Evolutionary conservation across 1,284 basidiomycete species (phyloP).

Genomic region (Retiboletus fuscus): DNA sequence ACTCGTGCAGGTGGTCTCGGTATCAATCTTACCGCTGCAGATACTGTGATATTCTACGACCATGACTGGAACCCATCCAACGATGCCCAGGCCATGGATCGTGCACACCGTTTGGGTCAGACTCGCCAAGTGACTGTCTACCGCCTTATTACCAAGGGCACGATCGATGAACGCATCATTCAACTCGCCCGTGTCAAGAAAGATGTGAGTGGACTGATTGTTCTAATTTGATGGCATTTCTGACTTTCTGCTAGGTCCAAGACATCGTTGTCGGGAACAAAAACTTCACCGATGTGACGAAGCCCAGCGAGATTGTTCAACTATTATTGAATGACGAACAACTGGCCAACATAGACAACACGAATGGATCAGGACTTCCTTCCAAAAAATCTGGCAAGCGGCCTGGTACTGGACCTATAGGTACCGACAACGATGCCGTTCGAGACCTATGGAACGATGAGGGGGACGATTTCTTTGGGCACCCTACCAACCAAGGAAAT

Average conservation of each 20-base stretch:
- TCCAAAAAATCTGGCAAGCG: slow-evolving; percentile 56
- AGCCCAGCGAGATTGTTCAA: slow-evolving; percentile 97
- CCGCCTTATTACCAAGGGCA: slow-evolving; percentile 94
- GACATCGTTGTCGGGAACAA: slow-evolving; percentile 99
- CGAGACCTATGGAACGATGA: slow-evolving; percentile 86
- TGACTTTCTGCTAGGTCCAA: slow-evolving; percentile 76
- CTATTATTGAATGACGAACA: slow-evolving; percentile 96
- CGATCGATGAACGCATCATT: slow-evolving; percentile 98
- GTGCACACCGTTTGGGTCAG: slow-evolving; percentile 98
- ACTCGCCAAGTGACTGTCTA: slow-evolving; percentile 99
- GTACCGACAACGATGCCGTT: slow-evolving; percentile 55
- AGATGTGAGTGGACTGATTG: slow-evolving; percentile 70
- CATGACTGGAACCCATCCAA: slow-evolving; percentile 99
- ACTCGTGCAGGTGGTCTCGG: slow-evolving; percentile 97
- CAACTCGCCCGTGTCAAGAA: slow-evolving; percentile 95
- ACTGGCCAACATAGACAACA: slow-evolving; percentile 69
- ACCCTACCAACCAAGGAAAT: slow-evolving; percentile 47
- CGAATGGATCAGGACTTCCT: slow-evolving; percentile 53
- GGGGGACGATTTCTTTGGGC: slow-evolving; percentile 85
- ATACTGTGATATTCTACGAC: slow-evolving; percentile 98
- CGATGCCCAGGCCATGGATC: slow-evolving; percentile 99
- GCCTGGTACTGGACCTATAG: slow-evolving; percentile 45
- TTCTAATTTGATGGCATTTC: slow-evolving; percentile 3
- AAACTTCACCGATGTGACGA: slow-evolving; percentile 90
- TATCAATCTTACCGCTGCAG: slow-evolving; percentile 98